These are phyloP conservation scores for Chlorociboria aeruginascens DNA, from an alignment of 495 filamentous ascomycete genomes.

Conservation along the genomic window DNA sequence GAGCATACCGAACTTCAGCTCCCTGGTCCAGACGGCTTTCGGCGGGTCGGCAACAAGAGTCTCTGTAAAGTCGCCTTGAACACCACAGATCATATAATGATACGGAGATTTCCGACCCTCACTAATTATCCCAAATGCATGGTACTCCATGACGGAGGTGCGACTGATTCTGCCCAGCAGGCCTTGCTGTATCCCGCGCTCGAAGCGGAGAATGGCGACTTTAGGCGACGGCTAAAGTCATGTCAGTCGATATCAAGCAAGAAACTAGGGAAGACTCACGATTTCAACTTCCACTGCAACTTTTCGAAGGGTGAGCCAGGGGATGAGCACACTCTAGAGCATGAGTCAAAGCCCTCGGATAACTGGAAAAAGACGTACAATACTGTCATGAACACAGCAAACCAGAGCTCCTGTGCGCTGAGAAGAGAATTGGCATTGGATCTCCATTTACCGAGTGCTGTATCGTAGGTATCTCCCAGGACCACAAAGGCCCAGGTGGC, in stretches of 20 bases:
- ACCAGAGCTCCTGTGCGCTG: constrained; percentile 32
- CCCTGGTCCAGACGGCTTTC: constrained; percentile 31
- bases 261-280: constrained; percentile 14
- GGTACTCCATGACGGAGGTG: constrained; percentile 35
- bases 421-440: constrained; percentile 25
- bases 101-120: constrained; percentile 25
- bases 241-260: constrained; percentile 5
- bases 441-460: constrained; percentile 25
- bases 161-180: constrained; percentile 33
- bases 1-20: constrained; percentile 32
- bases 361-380: constrained; percentile 23
- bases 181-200: constrained; percentile 34
- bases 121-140: constrained; percentile 34
- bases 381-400: constrained; percentile 32
- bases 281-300: constrained; percentile 33
- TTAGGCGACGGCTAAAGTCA: constrained; percentile 27
- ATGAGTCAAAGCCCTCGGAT: constrained; percentile 13
- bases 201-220: constrained; percentile 29
- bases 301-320: constrained; percentile 31
- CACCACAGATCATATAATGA: constrained; percentile 36
- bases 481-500: constrained; percentile 32
- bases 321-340: constrained; percentile 26
- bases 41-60: constrained; percentile 28
- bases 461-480: constrained; percentile 28
- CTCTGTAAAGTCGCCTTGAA: constrained; percentile 33